These are phyloP conservation scores for Actinomortierella wolfii DNA, from an alignment of 371 early-diverging fungal genomes.

Conservation along the genomic window DNA sequence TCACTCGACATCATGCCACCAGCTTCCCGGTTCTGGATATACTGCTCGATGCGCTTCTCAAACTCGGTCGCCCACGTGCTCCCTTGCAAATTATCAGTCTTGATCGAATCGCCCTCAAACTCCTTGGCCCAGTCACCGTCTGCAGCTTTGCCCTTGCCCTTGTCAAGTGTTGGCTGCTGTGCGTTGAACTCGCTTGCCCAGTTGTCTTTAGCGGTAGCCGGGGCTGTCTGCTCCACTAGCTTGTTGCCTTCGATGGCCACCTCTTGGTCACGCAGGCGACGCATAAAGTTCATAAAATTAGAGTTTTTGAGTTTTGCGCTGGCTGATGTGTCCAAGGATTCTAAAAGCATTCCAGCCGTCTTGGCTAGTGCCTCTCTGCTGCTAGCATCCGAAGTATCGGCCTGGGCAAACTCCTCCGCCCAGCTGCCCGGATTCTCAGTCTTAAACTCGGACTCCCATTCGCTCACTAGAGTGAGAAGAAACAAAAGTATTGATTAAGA, in stretches of 20 bases:
- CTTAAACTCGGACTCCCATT: slow-evolving; percentile 45
- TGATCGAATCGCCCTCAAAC: slow-evolving; percentile 29
- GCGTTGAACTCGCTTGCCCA: slow-evolving; percentile 55
- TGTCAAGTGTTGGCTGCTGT: slow-evolving; percentile 35
- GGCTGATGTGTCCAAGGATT: slow-evolving; percentile 70
- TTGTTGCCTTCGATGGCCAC: slow-evolving; percentile 85
- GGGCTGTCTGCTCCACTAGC: slow-evolving; percentile 66
- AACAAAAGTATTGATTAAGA: slow-evolving; percentile 4
- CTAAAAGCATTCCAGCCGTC: slow-evolving; percentile 84
- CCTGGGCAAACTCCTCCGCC: slow-evolving; percentile 50
- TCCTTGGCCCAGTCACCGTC: slow-evolving; percentile 52
- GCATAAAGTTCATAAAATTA: slow-evolving; percentile 90
- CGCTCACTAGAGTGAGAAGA: slow-evolving; percentile 8
- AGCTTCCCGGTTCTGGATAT: slow-evolving; percentile 46
- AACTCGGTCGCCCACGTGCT: slow-evolving; percentile 63
- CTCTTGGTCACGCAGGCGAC: slow-evolving; percentile 87
- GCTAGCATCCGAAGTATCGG: slow-evolving; percentile 41
- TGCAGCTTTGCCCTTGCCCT: slow-evolving; percentile 18
- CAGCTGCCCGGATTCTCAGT: slow-evolving; percentile 38
- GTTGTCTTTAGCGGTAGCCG: slow-evolving; percentile 14
- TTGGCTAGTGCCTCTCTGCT: slow-evolving; percentile 71
- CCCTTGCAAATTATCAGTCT: slow-evolving; percentile 7
- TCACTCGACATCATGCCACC: slow-evolving; percentile 61
- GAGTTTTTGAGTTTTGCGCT: slow-evolving; percentile 94
- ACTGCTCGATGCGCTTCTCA: slow-evolving; percentile 52